A percentile compares a stretch with the other conserved stretches of the same genome.
Conservation (phyloP, 257 asterid species). For the Fraxinus cuspidata region DNA sequence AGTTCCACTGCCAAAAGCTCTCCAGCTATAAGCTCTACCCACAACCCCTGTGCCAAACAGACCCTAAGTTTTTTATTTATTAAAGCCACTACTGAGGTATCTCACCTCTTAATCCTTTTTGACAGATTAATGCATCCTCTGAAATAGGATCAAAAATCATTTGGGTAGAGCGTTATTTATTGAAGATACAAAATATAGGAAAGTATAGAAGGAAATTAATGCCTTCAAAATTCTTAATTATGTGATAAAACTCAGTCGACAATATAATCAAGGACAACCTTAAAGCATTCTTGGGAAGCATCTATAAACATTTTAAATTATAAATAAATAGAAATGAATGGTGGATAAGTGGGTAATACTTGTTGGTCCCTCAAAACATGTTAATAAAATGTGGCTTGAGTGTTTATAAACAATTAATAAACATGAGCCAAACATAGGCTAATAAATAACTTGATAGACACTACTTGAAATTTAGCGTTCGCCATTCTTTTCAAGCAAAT, state of each 20-base stretch:
- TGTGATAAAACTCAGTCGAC: neutral
- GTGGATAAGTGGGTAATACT: too few species aligned
- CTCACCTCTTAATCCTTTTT: neutral
- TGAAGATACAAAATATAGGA: neutral
- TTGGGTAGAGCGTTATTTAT: neutral
- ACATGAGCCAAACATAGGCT: too few species aligned
- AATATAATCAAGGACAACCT: neutral
- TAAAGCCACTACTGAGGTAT: neutral
- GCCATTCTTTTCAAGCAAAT: neutral
- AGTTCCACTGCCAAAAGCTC: too few species aligned
- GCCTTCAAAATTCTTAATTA: neutral
- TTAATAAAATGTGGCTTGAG: too few species aligned
- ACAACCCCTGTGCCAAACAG: too few species aligned
- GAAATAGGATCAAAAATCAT: neutral
- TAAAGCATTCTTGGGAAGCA: too few species aligned
- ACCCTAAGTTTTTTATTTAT: neutral
- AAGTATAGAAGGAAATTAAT: neutral
- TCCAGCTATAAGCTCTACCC: too few species aligned
- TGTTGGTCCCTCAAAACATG: too few species aligned
- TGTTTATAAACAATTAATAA: too few species aligned
- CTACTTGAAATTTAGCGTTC: neutral
- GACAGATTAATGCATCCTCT: neutral
- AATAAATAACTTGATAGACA: neutral
- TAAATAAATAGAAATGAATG: too few species aligned
- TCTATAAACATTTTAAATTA: too few species aligned